A percentile compares a stretch with the other conserved stretches of the same genome.
Conservation (phyloP, 495 filamentous ascomycete genomes). For the Penicillium parvum region DNA sequence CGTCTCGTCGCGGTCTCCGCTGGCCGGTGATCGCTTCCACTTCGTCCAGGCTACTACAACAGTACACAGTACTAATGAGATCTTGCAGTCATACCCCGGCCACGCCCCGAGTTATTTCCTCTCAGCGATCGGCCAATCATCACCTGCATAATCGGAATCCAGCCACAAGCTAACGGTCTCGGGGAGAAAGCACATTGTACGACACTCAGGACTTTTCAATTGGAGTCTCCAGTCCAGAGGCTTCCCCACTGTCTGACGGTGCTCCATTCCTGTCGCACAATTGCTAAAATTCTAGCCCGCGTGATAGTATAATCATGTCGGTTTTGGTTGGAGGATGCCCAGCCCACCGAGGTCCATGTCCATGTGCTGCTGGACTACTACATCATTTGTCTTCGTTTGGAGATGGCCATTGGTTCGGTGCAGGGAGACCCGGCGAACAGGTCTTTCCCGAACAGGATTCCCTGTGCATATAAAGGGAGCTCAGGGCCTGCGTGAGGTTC, state of each 20-base stretch:
- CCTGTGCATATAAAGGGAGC: neutral
- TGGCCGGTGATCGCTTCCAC: no score
- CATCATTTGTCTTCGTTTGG: neutral
- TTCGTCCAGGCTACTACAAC: no score
- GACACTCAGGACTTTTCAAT: no score
- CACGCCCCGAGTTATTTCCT: no score
- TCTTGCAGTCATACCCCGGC: no score
- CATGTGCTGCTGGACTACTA: neutral
- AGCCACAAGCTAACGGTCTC: neutral
- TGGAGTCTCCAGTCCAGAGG: no score
- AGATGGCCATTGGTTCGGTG: neutral
- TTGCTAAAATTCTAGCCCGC: constrained; percentile 5
- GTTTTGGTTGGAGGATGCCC: constrained; percentile 5
- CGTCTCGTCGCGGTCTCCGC: no score
- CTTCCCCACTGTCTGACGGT: no score
- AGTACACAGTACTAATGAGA: no score
- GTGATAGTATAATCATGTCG: constrained; percentile 14
- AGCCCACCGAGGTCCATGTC: no score
- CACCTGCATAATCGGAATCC: no score
- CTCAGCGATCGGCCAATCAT: no score
- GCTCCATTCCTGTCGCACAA: neutral
- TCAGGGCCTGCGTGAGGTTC: neutral
- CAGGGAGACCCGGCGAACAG: neutral
- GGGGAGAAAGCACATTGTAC: constrained; percentile 1
- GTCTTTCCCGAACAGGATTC: neutral